These are phyloP conservation scores for Passalora sequoiae DNA, from an alignment of 2,329 filamentous ascomycete genomes.

Conservation along the genomic window DNA sequence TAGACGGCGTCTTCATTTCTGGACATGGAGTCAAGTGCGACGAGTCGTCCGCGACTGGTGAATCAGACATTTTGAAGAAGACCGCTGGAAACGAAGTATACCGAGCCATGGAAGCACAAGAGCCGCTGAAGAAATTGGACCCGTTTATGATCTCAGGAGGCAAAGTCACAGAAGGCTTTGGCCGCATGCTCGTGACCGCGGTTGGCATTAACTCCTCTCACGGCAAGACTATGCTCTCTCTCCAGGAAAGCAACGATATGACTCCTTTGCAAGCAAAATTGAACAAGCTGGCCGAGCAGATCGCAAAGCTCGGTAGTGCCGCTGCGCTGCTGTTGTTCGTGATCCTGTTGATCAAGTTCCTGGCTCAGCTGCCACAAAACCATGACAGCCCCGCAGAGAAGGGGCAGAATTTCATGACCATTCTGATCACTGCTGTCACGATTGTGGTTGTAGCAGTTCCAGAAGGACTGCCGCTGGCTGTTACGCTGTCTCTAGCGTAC, in stretches of 20 bases:
- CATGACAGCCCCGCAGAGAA: slow-evolving; percentile 60
- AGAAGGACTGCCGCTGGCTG: slow-evolving; percentile 61
- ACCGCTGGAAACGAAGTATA: slow-evolving; percentile 60
- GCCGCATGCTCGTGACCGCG: slow-evolving; percentile 69
- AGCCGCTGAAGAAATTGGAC: slow-evolving; percentile 62
- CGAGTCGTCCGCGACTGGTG: slow-evolving; percentile 71
- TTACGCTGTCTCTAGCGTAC: slow-evolving; percentile 63
- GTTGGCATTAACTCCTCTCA: slow-evolving; percentile 69
- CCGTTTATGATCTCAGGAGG: slow-evolving; percentile 85
- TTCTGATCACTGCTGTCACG: slow-evolving; percentile 61
- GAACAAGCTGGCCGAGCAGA: slow-evolving; percentile 71
- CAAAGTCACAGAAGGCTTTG: slow-evolving; percentile 70
- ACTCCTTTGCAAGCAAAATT: slow-evolving; percentile 75
- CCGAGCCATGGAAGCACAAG: slow-evolving; percentile 57
- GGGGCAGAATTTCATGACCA: slow-evolving; percentile 64
- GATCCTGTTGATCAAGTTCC: slow-evolving; percentile 79
- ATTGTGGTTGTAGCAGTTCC: slow-evolving; percentile 66
- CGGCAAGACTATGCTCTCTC: slow-evolving; percentile 72
- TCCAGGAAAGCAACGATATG: slow-evolving; percentile 70
- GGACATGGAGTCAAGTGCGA: slow-evolving; percentile 66
- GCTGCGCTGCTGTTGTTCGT: slow-evolving; percentile 77
- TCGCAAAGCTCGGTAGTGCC: slow-evolving; percentile 70
- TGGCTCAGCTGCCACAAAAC: slow-evolving; percentile 59
- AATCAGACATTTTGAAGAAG: slow-evolving; percentile 69
- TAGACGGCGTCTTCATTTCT: slow-evolving; percentile 65